Evolutionary conservation across 1,284 basidiomycete genomes (phyloP).

Genomic region (Abortiporus biennis): DNA sequence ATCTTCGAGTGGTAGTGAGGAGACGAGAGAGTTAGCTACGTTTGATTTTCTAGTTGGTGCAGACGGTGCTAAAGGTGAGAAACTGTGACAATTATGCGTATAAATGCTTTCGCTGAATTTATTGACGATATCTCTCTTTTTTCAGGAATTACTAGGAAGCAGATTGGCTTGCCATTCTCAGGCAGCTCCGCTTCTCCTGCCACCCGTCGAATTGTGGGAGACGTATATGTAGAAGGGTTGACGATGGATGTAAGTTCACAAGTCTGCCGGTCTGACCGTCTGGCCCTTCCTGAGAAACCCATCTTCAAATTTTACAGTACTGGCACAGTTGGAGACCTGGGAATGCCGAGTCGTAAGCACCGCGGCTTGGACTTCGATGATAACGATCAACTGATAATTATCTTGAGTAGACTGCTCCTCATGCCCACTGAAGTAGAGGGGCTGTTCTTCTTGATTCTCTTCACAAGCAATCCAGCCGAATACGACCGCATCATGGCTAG

Average conservation of each 20-base stretch:
- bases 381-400: too few species aligned
- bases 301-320: too few species aligned
- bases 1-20: too few species aligned
- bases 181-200: background rate
- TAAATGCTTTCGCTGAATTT: background rate
- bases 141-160: background rate
- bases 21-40: background rate
- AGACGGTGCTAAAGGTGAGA: background rate
- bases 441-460: background rate
- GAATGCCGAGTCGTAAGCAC: too few species aligned
- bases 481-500: background rate
- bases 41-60: background rate
- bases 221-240: background rate
- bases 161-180: background rate
- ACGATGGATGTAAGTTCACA: background rate
- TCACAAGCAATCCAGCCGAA: background rate
- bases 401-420: too few species aligned
- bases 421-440: constrained; percentile 2
- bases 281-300: too few species aligned
- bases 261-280: too few species aligned
- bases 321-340: too few species aligned
- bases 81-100: too few species aligned
- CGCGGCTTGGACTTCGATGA: too few species aligned
- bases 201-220: background rate
- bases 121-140: background rate